phyloP scores from a whole-genome alignment of 306 rosid genomes.

The Lablab purpureus region DNA sequence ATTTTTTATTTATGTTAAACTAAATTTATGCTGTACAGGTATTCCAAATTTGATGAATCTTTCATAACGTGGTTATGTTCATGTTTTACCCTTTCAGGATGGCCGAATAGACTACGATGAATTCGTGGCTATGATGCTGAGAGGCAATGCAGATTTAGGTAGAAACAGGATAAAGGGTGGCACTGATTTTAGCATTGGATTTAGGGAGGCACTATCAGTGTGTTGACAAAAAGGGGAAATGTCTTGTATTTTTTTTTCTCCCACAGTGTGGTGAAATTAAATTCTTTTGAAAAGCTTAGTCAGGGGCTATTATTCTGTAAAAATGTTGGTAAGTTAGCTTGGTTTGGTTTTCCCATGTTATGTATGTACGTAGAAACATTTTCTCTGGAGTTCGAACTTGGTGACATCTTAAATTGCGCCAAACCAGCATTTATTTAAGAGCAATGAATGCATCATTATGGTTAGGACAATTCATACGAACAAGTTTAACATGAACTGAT shows the following conservation, averaged over 20 bases:
- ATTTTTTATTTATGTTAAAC: neutral
- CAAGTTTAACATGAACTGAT: slow-evolving; percentile 28
- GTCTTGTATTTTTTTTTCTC: slow-evolving; percentile 3
- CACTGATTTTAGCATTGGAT: slow-evolving; percentile 65
- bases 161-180: slow-evolving; percentile 51
- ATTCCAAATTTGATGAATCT: neutral
- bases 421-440: slow-evolving; percentile 15
- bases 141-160: slow-evolving; percentile 66
- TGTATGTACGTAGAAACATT: slow-evolving; percentile 32
- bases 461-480: slow-evolving; percentile 34
- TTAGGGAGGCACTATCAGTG: slow-evolving; percentile 62
- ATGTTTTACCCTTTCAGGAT: slow-evolving; percentile 64
- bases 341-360: slow-evolving; percentile 22
- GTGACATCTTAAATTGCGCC: slow-evolving; percentile 38
- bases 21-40: neutral
- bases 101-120: slow-evolving; percentile 91
- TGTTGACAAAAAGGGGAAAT: slow-evolving; percentile 28
- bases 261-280: slow-evolving; percentile 1
- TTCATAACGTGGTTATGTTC: slow-evolving; percentile 18
- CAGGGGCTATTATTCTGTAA: slow-evolving; percentile 15
- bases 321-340: slow-evolving; percentile 32
- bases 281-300: slow-evolving; percentile 5
- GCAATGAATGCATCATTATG: slow-evolving; percentile 34
- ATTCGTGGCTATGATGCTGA: slow-evolving; percentile 88
- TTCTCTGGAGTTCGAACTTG: slow-evolving; percentile 13